Evolutionary conservation across 345 rosid species (phyloP).

Genomic region (Diplotaxis tenuifolia): DNA sequence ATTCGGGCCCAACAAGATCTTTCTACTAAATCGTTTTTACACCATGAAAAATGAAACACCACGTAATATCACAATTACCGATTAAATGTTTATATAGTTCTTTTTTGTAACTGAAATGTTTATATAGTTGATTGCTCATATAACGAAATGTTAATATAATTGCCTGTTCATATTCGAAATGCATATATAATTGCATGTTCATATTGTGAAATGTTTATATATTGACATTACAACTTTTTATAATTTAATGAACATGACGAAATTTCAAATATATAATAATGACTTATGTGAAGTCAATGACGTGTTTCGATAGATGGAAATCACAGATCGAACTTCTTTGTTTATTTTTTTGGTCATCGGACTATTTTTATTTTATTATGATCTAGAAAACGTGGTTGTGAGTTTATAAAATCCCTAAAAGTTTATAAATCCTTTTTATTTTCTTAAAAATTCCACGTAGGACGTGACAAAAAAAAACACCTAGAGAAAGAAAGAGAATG

Average conservation of each 20-base stretch:
- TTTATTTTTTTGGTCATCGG: not conserved
- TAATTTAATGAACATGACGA: too few species aligned
- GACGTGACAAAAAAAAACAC: not conserved
- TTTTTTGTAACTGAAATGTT: too few species aligned
- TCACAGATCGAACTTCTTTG: not conserved
- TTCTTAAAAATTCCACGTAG: not conserved
- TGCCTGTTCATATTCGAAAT: not conserved
- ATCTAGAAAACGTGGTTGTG: not conserved
- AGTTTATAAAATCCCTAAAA: too few species aligned
- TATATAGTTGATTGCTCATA: not conserved
- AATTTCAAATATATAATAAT: too few species aligned
- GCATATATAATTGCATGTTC: not conserved
- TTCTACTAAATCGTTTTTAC: not conserved
- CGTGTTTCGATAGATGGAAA: not conserved
- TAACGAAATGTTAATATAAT: not conserved
- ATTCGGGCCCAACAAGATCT: too few species aligned
- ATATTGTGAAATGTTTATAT: not conserved
- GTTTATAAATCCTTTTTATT: too few species aligned
- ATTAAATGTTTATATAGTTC: not conserved
- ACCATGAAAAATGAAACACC: not conserved
- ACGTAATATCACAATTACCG: not conserved
- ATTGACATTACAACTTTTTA: not conserved
- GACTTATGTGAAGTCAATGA: not conserved
- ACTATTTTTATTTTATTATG: not conserved
- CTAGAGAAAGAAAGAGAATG: not conserved